phyloP scores from a whole-genome alignment of 108 stramenopile species.

The Pinguiococcus pyrenoidosus region DNA sequence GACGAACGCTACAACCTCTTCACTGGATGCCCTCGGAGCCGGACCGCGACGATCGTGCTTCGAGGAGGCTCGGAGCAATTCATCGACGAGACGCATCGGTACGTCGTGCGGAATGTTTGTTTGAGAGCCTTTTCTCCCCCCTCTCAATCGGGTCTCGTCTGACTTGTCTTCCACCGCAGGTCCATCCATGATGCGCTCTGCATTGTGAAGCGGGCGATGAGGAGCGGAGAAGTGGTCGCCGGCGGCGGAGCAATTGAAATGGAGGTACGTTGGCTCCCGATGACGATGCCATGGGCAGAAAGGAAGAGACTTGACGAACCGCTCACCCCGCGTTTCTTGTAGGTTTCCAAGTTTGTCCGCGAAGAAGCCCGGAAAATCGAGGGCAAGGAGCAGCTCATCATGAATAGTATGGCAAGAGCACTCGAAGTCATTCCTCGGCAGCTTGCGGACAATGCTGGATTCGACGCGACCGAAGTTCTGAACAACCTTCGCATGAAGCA shows the following conservation, averaged over 20 bases:
- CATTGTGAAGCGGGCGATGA: slow-evolving; percentile 84
- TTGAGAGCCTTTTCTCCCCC: too few relatives aligned
- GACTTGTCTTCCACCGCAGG: too few relatives aligned
- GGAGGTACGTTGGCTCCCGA: too few relatives aligned
- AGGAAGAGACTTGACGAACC: too few relatives aligned
- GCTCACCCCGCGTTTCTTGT: slow-evolving; percentile 54
- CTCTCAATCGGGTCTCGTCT: too few relatives aligned
- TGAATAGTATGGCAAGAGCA: slow-evolving; percentile 70
- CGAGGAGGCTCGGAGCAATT: slow-evolving; percentile 96
- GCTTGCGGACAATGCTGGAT: slow-evolving; percentile 92
- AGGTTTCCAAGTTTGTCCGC: slow-evolving; percentile 56
- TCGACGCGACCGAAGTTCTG: slow-evolving; percentile 90
- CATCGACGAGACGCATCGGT: slow-evolving; percentile 92
- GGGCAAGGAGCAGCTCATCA: slow-evolving; percentile 92
- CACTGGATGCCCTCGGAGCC: slow-evolving; percentile 71
- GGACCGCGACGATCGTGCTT: slow-evolving; percentile 87
- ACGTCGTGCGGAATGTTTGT: too few relatives aligned
- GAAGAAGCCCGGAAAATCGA: slow-evolving; percentile 69
- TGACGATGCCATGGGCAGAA: too few relatives aligned
- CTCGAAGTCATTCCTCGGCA: slow-evolving; percentile 93
- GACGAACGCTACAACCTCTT: slow-evolving; percentile 95
- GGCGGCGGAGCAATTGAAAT: slow-evolving; percentile 97
- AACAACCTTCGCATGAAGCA: slow-evolving; percentile 83
- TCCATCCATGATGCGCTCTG: slow-evolving; percentile 93
- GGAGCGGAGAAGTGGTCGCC: slow-evolving; percentile 65